Evolutionary conservation across 345 rosid species (phyloP).

Genomic region (Triadica sebifera): DNA sequence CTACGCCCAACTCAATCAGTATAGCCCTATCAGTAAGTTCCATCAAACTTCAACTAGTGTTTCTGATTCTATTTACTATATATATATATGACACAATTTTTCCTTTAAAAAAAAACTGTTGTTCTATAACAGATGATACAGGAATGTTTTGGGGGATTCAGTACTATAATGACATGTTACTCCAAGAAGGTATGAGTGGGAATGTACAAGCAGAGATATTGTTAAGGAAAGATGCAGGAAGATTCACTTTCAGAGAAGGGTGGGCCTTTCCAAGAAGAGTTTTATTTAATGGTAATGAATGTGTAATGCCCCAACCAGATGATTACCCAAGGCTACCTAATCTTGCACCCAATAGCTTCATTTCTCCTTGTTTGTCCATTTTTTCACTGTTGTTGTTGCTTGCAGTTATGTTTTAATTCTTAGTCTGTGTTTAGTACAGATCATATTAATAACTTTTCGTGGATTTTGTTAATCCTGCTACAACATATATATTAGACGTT

Average conservation of each 20-base stretch:
- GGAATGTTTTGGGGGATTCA: constrained; percentile 82
- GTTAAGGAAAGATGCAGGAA: constrained; percentile 49
- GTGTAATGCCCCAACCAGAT: constrained; percentile 86
- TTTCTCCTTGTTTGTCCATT: constrained; percentile 7
- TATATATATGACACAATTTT: too few species aligned
- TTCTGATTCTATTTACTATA: not conserved
- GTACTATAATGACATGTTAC: constrained; percentile 68
- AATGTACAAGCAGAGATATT: constrained; percentile 72
- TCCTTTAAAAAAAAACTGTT: too few species aligned
- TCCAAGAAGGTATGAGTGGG: constrained; percentile 60
- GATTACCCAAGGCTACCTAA: constrained; percentile 68
- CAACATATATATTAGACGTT: too few species aligned
- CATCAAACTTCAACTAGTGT: not conserved
- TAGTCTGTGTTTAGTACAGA: not conserved
- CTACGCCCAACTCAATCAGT: constrained; percentile 53
- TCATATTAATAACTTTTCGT: too few species aligned
- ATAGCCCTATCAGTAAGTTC: constrained; percentile 52
- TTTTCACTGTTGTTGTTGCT: constrained; percentile 20
- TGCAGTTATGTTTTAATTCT: not conserved
- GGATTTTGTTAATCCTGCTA: too few species aligned
- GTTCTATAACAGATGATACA: constrained; percentile 51
- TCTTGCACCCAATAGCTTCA: constrained; percentile 14
- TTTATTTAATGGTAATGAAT: constrained; percentile 79
- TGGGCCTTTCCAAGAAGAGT: constrained; percentile 87
- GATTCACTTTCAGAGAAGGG: constrained; percentile 64